Percentiles rank a stretch among this genome's conserved stretches.
These are phyloP conservation scores for Eucalyptus pauciflora DNA, from an alignment of 345 rosid genomes.

Conservation along the genomic window DNA sequence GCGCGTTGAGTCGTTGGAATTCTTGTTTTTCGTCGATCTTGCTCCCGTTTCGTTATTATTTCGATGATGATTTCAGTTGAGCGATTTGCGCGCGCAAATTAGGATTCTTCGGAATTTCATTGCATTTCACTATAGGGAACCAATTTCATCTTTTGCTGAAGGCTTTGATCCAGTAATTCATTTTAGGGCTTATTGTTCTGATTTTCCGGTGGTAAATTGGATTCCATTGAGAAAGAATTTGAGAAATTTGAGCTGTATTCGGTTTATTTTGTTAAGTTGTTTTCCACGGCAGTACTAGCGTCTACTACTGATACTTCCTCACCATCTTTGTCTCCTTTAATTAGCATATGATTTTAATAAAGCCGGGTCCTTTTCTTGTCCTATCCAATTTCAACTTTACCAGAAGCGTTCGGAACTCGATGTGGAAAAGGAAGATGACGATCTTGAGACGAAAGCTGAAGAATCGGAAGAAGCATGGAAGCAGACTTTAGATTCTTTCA, in stretches of 20 bases:
- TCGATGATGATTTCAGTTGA: not conserved
- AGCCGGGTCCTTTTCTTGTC: not conserved
- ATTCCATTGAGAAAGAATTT: not conserved
- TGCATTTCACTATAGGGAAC: not conserved
- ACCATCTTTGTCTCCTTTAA: not conserved
- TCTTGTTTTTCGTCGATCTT: not conserved
- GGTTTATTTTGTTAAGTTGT: not conserved
- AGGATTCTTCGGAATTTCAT: not conserved
- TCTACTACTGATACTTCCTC: not conserved
- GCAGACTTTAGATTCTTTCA: constrained; percentile 52
- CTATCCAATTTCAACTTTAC: not conserved
- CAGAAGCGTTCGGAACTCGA: constrained; percentile 50
- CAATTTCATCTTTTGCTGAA: not conserved
- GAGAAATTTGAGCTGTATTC: not conserved
- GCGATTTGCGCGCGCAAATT: not conserved
- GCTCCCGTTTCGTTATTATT: not conserved
- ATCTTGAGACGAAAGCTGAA: constrained; percentile 7
- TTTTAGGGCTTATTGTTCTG: not conserved
- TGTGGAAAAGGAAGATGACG: constrained; percentile 43
- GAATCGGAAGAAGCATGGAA: constrained; percentile 86
- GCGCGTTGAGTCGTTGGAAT: not conserved
- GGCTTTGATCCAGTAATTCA: not conserved
- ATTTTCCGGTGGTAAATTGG: not conserved
- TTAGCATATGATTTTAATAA: not conserved
- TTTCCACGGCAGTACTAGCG: not conserved